Base-by-base conservation (phyloP, 768 basidiomycete species). In the Peribolospora kevripleyi region DNA sequence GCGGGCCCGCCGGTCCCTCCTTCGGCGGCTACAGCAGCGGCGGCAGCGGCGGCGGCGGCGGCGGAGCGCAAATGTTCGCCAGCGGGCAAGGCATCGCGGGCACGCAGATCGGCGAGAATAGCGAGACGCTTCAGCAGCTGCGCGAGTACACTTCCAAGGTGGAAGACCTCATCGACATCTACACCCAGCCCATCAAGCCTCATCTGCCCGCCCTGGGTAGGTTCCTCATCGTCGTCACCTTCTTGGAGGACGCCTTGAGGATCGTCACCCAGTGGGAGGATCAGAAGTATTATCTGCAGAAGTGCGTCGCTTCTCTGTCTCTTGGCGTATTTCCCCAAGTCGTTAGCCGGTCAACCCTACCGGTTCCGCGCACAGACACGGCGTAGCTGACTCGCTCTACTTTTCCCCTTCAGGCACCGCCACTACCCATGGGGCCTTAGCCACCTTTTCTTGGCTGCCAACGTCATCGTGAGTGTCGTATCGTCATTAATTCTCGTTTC, bases 231-330 rank as follows among this genome's bases (percentile, higher is more conserved):
- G 86, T 98, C 53, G 87, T 93, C 46, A 98, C 93, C 7, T 98
- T 98, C 71, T 72, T 90, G 68, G 93, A 98, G 73, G 93, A 98
- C 66, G 85, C 93, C 7, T 68, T 91, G 64, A 73, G 93, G 60
- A 97, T 97, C 65, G 54, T 84, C 57, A 84, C 87, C 3, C 91
- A 97, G 67, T 97, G 88, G 87, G 67, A 77, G 50, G 93, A 98
- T 71, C 93, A 98, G 70, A 76, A 93, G 54, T 98, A 91, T 86
- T 98, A 95, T 69, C 73, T 98, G 63, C 85, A 95, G 68, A 80
- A 79, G 91, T 93, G 59, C 64, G 85, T 72, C 45, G 52, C 47
- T 53, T 43, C 41, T 37, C 46, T 51, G 54, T 25, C 25, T 25
- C 25, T 25, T 25, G 47, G 25, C 25, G 25, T 25, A 25, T 25